Evolutionary conservation across 371 early-diverging fungal genomes (phyloP).

Genomic region (Mycotypha africana): DNA sequence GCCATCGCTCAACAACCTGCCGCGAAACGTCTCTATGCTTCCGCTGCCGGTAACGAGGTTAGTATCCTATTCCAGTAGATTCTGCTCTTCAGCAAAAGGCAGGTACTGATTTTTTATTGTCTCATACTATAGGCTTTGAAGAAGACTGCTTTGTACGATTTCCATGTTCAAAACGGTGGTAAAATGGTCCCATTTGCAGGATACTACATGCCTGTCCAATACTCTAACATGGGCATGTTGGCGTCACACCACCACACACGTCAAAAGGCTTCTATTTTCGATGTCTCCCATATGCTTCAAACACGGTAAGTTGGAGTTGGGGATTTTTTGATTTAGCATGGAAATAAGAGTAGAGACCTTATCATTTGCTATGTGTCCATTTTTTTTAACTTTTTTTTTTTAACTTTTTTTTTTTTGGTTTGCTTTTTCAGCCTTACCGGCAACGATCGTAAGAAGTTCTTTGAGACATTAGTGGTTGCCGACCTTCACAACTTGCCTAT

Average conservation of each 20-base stretch:
- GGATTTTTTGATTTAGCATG: too few relatives aligned
- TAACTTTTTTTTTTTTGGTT: too few relatives aligned
- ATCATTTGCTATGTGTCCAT: too few relatives aligned
- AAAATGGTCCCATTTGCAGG: constrained; percentile 98
- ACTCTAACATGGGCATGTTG: constrained; percentile 73
- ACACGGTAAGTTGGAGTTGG: constrained; percentile 61
- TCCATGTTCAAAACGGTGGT: constrained; percentile 86
- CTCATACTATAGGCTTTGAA: constrained; percentile 33
- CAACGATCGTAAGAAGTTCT: constrained; percentile 82
- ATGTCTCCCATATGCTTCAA: constrained; percentile 98
- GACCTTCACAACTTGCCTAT: constrained; percentile 79
- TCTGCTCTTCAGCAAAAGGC: not conserved
- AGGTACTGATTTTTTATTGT: not conserved
- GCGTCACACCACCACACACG: constrained; percentile 91
- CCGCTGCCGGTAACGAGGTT: constrained; percentile 28
- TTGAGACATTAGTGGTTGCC: constrained; percentile 85
- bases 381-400: not conserved
- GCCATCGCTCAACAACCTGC: constrained; percentile 13
- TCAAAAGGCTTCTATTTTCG: constrained; percentile 90
- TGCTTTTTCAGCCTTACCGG: constrained; percentile 71
- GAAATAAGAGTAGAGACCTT: too few relatives aligned
- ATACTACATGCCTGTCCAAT: constrained; percentile 94
- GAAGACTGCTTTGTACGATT: constrained; percentile 88
- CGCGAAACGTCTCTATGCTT: constrained; percentile 25
- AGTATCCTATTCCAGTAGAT: not conserved